Base-by-base conservation (phyloP, 2,329 filamentous ascomycete species). In the Botrytis tulipae region DNA sequence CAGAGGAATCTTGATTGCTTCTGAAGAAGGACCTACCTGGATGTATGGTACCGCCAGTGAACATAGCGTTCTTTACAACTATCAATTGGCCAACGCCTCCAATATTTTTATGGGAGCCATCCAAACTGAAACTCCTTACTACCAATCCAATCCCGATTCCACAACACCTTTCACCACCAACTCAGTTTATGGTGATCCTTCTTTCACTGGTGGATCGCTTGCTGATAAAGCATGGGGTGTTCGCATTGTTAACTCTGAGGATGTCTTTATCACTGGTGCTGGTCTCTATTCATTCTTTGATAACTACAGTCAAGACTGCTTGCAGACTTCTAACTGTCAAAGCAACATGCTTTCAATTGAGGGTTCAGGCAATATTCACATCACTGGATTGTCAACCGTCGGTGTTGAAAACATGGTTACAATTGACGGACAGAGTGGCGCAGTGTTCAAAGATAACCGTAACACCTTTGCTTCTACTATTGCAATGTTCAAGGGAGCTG, bases 41-140 rank as follows among this genome's bases (percentile, higher is more conserved):
- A 83, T 96, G 79, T 95, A 91, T 83, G 94, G 89, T 25, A 96
- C 93, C 2, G 85, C 88, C n/a, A 87, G 88, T 32, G 89, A 91
- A 83, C 89, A 91, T 83, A 88, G 81, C 73, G 87, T 90, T 60
- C 83, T 91, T 37, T 94, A 93, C 84, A 95, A 98, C 85, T 97
- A 97, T 85, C 92, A 97, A 83, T 85, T 98, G 79, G 85, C 87
- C 80, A 91, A 91, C 75, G 93, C 94, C 2, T 86, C 89, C 79
- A 92, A 95, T 80, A 87, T 97, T 76, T 97, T 92, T 85, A 91
- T 97, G 87, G 91, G 89, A 18, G 84, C 93, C 69, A 93, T 97
- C 79, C 95, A 98, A 84, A 93, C 93, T 5, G 95, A 98, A 84
- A 97, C 94, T 8, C 92, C 94, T 46, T 94, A 93, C 85, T 94